Evolutionary conservation across 768 basidiomycete species (phyloP).

Genomic region (Phlebiopsis gigantea): DNA sequence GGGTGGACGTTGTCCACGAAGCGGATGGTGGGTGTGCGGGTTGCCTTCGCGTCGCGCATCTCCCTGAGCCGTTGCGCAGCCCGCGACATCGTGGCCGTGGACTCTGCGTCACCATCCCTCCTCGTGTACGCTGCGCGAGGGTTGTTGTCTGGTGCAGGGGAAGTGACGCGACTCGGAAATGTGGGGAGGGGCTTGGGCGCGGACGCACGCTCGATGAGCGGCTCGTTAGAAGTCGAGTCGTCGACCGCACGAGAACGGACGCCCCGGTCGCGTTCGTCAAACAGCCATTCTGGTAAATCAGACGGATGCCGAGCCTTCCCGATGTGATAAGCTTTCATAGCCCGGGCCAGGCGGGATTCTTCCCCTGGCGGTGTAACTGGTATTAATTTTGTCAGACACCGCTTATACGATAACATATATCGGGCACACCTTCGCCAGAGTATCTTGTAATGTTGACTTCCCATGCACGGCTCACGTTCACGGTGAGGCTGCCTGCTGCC

Average conservation of each 20-base stretch:
- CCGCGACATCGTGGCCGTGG: slow-evolving; percentile 14
- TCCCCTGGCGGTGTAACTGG: slow-evolving; percentile 47
- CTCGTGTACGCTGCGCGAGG: background rate
- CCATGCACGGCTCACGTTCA: slow-evolving; percentile 58
- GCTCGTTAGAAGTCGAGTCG: background rate
- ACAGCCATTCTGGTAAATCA: slow-evolving; percentile 65
- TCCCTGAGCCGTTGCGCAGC: slow-evolving; percentile 19
- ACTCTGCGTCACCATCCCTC: slow-evolving; percentile 28
- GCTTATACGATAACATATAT: background rate
- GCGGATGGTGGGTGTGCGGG: slow-evolving; percentile 19
- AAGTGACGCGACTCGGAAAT: background rate
- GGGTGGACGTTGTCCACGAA: slow-evolving; percentile 15
- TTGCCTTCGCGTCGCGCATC: slow-evolving; percentile 18
- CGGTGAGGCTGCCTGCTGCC: slow-evolving; percentile 46
- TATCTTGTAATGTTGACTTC: slow-evolving; percentile 35
- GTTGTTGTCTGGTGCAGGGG: background rate
- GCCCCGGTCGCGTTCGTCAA: slow-evolving; percentile 50
- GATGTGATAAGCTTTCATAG: slow-evolving; percentile 65
- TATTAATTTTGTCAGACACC: background rate
- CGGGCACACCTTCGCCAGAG: slow-evolving; percentile 40
- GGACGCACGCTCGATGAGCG: background rate
- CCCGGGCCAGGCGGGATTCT: slow-evolving; percentile 56
- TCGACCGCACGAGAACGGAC: slow-evolving; percentile 19
- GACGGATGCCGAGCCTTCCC: slow-evolving; percentile 49
- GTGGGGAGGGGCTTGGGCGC: background rate